Evolutionary conservation across 345 rosid genomes (phyloP).

Genomic region (Sisymbrium irio): DNA sequence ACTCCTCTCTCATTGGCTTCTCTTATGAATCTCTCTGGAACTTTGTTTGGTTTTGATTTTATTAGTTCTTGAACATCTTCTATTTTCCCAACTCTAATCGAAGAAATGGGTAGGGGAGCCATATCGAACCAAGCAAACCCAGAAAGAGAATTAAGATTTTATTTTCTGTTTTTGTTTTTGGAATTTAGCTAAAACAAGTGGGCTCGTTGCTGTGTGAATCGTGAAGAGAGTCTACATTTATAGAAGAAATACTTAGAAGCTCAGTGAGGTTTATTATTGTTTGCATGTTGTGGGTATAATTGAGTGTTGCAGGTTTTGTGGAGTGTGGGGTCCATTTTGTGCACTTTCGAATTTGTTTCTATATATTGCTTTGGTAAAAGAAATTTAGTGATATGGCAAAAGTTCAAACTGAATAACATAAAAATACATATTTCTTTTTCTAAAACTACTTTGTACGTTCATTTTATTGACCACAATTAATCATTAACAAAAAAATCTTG

Average conservation of each 20-base stretch:
- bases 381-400: background rate
- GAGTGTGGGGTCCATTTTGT: conserved; percentile 27
- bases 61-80: conserved; percentile 92
- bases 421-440: background rate
- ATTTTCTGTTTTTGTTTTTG: background rate
- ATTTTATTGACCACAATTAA: background rate
- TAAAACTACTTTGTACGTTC: background rate
- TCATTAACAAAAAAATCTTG: background rate
- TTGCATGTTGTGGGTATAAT: conserved; percentile 36
- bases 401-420: background rate
- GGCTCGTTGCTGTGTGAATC: conserved; percentile 13
- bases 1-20: conserved; percentile 58
- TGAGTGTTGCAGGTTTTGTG: conserved; percentile 31
- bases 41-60: conserved; percentile 49
- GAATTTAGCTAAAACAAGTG: conserved; percentile 15
- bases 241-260: conserved; percentile 24
- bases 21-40: conserved; percentile 78
- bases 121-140: conserved; percentile 28
- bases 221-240: conserved; percentile 23
- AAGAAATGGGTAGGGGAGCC: conserved; percentile 62
- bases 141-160: background rate
- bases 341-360: conserved; percentile 19
- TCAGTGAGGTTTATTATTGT: conserved; percentile 34
- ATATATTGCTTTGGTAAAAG: background rate
- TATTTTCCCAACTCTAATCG: conserved; percentile 67